Conservation (phyloP, 2,329 filamentous ascomycete genomes). For the Metarhizium guizhouense region DNA sequence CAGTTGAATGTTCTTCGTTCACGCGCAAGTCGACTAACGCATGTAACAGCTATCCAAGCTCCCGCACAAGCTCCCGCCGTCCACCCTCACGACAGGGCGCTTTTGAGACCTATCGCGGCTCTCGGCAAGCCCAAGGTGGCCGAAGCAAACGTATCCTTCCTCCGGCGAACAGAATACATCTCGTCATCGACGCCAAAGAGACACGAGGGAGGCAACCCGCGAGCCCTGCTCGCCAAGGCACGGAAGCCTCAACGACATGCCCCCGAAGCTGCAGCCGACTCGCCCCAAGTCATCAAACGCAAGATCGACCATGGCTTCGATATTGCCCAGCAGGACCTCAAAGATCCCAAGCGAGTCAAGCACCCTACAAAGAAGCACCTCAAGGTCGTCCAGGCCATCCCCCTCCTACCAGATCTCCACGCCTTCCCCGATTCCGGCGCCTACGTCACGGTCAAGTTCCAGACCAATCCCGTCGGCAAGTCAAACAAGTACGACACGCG, state of each 20-base stretch:
- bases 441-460: conserved; percentile 62
- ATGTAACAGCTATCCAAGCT: conserved; percentile 64
- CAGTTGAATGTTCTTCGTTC: background rate
- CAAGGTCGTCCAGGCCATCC: conserved; percentile 49
- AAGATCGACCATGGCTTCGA: conserved; percentile 58
- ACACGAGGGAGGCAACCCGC: conserved; percentile 34
- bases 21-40: conserved; percentile 5
- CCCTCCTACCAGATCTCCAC: conserved; percentile 56
- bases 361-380: conserved; percentile 51
- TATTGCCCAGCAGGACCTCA: conserved; percentile 42
- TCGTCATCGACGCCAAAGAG: conserved; percentile 50
- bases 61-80: conserved; percentile 60
- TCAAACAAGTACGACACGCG: conserved; percentile 47
- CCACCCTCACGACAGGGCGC: conserved; percentile 74
- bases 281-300: conserved; percentile 56
- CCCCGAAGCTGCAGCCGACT: conserved; percentile 50
- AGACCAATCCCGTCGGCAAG: conserved; percentile 51
- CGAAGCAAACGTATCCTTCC: conserved; percentile 78
- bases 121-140: conserved; percentile 75
- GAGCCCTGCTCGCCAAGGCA: conserved; percentile 24
- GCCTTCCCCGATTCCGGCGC: conserved; percentile 62
- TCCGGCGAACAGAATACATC: conserved; percentile 94
- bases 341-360: conserved; percentile 43
- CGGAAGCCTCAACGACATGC: conserved; percentile 34
- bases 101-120: conserved; percentile 74